A percentile compares a stretch with the other conserved stretches of the same genome.
phyloP scores from a whole-genome alignment of 768 basidiomycete species.

The Amanita brunnescens region DNA sequence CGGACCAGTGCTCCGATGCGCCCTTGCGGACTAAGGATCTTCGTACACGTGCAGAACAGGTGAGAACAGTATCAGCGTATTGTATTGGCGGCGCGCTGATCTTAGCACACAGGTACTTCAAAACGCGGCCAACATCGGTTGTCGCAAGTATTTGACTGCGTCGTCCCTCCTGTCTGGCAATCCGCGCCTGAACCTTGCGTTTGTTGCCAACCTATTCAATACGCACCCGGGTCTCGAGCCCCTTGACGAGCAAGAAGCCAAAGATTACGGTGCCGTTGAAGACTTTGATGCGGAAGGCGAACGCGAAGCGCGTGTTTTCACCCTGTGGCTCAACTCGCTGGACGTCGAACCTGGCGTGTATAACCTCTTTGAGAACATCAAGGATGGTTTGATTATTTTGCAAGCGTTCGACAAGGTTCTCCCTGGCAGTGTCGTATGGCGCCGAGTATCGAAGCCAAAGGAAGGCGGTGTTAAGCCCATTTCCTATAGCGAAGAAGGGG shows the following conservation, averaged over 20 bases:
- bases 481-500: slow-evolving; percentile 34
- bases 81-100: background rate
- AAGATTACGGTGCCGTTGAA: slow-evolving; percentile 82
- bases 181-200: slow-evolving; percentile 94
- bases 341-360: slow-evolving; percentile 95
- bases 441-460: slow-evolving; percentile 92
- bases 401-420: slow-evolving; percentile 96
- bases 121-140: slow-evolving; percentile 90
- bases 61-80: slow-evolving; percentile 12
- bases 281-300: slow-evolving; percentile 99
- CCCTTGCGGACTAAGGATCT: slow-evolving; percentile 84
- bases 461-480: slow-evolving; percentile 39
- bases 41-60: slow-evolving; percentile 80
- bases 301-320: slow-evolving; percentile 96
- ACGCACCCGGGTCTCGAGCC: slow-evolving; percentile 93
- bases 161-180: slow-evolving; percentile 90
- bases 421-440: slow-evolving; percentile 90
- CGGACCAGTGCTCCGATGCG: slow-evolving; percentile 83
- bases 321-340: slow-evolving; percentile 95
- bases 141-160: slow-evolving; percentile 91
- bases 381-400: slow-evolving; percentile 84
- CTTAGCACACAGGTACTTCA: slow-evolving; percentile 54
- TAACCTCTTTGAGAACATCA: slow-evolving; percentile 94
- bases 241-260: slow-evolving; percentile 88
- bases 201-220: slow-evolving; percentile 98